Base-by-base conservation (phyloP, 257 asterid species). In the Salvia splendens region DNA sequence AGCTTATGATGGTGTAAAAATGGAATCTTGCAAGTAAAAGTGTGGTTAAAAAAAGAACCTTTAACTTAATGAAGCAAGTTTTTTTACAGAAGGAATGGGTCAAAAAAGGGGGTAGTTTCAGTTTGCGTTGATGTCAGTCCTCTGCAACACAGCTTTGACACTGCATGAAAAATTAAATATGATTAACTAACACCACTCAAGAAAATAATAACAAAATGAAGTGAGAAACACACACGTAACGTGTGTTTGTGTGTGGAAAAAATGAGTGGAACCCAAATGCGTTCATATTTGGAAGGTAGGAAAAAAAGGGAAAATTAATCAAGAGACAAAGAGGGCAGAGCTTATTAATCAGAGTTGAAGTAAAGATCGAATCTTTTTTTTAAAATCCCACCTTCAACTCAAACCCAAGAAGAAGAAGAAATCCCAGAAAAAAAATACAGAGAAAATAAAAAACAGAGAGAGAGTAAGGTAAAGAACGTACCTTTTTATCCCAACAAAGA, bases 111-210 rank as follows among this genome's bases (percentile, higher is more conserved):
- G 5, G 52, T 20, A 15, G 72, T 74, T 60, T 55, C 35, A 15
- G 72, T 32, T 54, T 55, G 63, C 38, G 70, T 41, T 61, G 33
- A 16, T 73, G 79, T 73, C 66, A 61, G 66, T 41, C 38, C 49
- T 61, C 82, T 69, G 77, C 81, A 65, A 40, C 65, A 28, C 65
- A 48, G 33, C 76, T 72, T 72, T 72, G 81, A 69, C 79, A 65
- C 73, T 72, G 75, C 66, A 70, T 65, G 50, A 71, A 51, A 16
- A 24, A 57, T 62, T 38, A 57, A 57, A 11, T 30, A 11, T 4
- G 8, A 7, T 2, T 7, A 15, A 12, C 15, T 7, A 15, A 12
- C 15, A 49, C 9, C 8, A 5, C 45, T 40, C 45, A 10, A 40
- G 45, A 6, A 38, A 40, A 40, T 7, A 53, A 15, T 20, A 60